Conservation (phyloP, 23 red algal genomes). For the Gracilaria caudata region DNA sequence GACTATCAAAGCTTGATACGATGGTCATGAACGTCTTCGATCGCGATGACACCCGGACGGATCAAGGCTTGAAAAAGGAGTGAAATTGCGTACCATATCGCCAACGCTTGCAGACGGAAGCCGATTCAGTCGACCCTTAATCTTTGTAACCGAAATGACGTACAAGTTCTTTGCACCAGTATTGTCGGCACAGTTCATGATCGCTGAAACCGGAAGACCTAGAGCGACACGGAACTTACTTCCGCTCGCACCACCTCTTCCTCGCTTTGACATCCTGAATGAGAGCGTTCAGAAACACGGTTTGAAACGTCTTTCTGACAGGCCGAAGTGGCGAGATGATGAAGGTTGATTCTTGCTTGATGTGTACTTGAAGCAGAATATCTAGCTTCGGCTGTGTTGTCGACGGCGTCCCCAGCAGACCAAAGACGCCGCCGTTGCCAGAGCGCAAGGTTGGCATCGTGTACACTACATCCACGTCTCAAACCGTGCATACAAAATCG, state of each 20-base stretch:
- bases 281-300: not conserved
- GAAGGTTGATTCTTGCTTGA: not conserved
- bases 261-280: conserved; percentile 78
- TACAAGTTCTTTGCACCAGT: conserved; percentile 99
- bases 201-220: conserved; percentile 89
- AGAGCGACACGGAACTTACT: conserved; percentile 95
- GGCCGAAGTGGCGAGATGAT: not conserved
- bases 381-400: not conserved
- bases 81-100: conserved; percentile 81
- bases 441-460: not conserved
- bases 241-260: conserved; percentile 91
- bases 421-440: not conserved
- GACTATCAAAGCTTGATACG: not conserved
- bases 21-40: not conserved
- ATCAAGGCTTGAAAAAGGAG: not conserved
- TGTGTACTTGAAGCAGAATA: not conserved
- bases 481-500: no score
- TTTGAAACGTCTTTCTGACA: not conserved
- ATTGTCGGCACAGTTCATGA: conserved; percentile 99
- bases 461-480: not conserved
- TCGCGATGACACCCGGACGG: not conserved
- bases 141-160: conserved; percentile 96
- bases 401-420: not conserved
- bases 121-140: conserved; percentile 92
- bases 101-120: conserved; percentile 93